Conservation (phyloP, 1,139 yeast genomes). For the Suhomyces coccinellae region DNA sequence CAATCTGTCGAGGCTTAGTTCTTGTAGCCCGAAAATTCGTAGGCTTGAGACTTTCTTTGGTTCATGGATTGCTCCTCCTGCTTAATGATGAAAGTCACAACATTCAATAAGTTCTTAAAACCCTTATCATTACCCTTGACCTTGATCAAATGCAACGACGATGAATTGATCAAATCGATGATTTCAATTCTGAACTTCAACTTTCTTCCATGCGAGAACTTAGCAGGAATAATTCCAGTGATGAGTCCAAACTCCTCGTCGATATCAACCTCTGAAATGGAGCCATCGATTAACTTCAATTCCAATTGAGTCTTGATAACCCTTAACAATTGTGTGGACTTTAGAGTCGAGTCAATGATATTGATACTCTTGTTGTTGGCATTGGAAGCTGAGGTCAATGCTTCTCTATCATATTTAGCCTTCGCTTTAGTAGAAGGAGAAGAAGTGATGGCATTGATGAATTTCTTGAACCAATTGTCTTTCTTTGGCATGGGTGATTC, state of each 20-base stretch:
- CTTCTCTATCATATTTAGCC: constrained; percentile 2
- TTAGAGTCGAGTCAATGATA: constrained; percentile 36
- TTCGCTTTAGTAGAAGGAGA: constrained; percentile 10
- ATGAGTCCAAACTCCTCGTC: constrained; percentile 48
- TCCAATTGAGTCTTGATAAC: constrained; percentile 44
- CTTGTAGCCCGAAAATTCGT: constrained; percentile 20
- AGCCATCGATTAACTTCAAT: constrained; percentile 53
- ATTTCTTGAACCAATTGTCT: constrained; percentile 41
- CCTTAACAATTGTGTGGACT: constrained; percentile 32
- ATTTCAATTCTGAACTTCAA: constrained; percentile 50
- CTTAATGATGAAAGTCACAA: constrained; percentile 41
- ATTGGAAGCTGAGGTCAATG: constrained; percentile 3
- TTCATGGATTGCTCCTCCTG: constrained; percentile 35
- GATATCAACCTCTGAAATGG: constrained; percentile 42
- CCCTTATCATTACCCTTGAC: constrained; percentile 71
- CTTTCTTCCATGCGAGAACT: constrained; percentile 49
- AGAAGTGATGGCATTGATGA: constrained; percentile 25
- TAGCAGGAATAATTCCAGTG: constrained; percentile 50
- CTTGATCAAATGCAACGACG: constrained; percentile 56
- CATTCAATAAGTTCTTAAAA: constrained; percentile 54
- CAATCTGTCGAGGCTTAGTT: background rate
- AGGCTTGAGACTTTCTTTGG: constrained; percentile 20
- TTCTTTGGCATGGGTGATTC: constrained; percentile 16
- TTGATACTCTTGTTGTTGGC: constrained; percentile 25
- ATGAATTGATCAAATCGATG: constrained; percentile 39